phyloP scores from a whole-genome alignment of 768 basidiomycete species.

The Hirschioporus abietinus region DNA sequence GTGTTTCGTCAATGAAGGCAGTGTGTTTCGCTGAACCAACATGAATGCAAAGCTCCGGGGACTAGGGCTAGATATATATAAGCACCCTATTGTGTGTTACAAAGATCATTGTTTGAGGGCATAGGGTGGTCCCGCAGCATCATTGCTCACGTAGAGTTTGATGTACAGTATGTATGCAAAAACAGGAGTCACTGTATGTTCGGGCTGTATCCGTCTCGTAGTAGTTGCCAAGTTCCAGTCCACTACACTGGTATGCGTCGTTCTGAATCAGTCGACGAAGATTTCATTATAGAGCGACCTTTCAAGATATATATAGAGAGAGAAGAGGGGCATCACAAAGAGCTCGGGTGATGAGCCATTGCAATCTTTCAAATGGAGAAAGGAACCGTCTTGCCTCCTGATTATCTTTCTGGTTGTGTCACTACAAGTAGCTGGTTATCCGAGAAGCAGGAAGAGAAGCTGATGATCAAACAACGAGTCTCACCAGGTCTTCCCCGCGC shows the following conservation, averaged over 20 bases:
- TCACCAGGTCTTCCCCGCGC: background rate
- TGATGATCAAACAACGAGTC: background rate
- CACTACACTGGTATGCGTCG: background rate
- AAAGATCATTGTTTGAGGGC: no score
- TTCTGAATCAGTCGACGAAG: background rate
- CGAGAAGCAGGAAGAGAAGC: background rate
- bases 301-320: background rate
- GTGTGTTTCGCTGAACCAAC: no score
- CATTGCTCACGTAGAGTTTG: no score
- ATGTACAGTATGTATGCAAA: no score
- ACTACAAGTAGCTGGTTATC: background rate
- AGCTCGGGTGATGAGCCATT: background rate
- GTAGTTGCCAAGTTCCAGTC: background rate
- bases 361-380: no score
- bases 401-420: background rate
- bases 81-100: no score
- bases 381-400: background rate
- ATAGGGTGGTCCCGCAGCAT: no score
- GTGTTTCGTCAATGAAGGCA: no score
- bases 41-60: no score
- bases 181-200: no score
- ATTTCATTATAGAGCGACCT: background rate
- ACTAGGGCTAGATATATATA: no score
- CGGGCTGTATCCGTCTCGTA: no score
- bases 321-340: background rate